Evolutionary conservation across 495 filamentous ascomycete genomes (phyloP), one percentile per base, ranked within the genome.

Genomic region (Neurospora sp.): DNA sequence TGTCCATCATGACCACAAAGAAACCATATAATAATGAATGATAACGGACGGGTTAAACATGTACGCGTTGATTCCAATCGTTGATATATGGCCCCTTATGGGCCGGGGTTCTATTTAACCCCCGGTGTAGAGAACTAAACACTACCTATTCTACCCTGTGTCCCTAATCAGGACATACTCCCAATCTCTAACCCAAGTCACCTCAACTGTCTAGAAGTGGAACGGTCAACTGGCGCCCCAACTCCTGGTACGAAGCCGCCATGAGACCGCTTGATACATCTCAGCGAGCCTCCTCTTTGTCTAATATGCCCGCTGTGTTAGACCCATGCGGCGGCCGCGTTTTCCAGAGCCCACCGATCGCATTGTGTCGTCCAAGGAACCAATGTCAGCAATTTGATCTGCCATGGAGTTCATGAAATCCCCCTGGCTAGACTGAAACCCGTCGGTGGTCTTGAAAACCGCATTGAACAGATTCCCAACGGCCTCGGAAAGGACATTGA

Each of bases 401-500:
- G 27, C 22, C 53, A 65, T 35, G 22, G 53, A 65, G 27, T 65
- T 65, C 27, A 65, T 35, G 14, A 65, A 65, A 16, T 65, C 53
- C 14, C 53, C 53, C 27, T 65, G 53, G 27, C 27, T 16, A 37
- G 53, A 8, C 53, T 65, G 78, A 80, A 93, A 93, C 3, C 92
- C 93, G 8, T 95, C 93, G 4, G 87, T 86, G 17, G 93, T 91
- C 75, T 88, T 90, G 74, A 95, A 88, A 2, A 93, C 82, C 20
- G 88, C 86, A 35, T 80, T 81, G 80, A 86, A 94, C 17, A 97
- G 84, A 8, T 84, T 84, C 17, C 83, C 84, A 69, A 98, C 84
- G 3, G 93, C 89, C 12, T 84, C 83, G 68, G 85, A 89, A 90
- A 94, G 96, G 75, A 90, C 86, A 65, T 89, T 82, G 81, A 98